These are phyloP conservation scores for Vigna nakashimae DNA, from an alignment of 306 rosid genomes.

Conservation along the genomic window DNA sequence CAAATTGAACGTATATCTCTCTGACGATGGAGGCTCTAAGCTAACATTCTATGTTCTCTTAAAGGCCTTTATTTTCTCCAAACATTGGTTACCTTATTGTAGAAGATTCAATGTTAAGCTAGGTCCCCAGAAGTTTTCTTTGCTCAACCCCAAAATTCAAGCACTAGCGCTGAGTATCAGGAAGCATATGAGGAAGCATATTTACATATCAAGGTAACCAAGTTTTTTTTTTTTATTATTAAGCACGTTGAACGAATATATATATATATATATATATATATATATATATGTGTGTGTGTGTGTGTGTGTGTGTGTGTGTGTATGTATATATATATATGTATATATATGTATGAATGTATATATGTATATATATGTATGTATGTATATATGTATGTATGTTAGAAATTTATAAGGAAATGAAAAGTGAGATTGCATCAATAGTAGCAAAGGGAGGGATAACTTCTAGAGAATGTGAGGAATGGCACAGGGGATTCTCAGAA, in stretches of 20 bases:
- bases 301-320: too few relatives aligned
- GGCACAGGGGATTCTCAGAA: slow-evolving; percentile 61
- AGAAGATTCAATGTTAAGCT: slow-evolving; percentile 58
- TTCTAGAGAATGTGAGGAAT: slow-evolving; percentile 52
- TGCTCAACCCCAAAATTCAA: slow-evolving; percentile 2
- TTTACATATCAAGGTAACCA: slow-evolving; percentile 53
- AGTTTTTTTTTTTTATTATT: neutral
- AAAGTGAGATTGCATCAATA: slow-evolving; percentile 52
- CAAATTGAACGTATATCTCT: slow-evolving; percentile 66
- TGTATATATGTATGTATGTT: neutral
- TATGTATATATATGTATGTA: rapidly evolving
- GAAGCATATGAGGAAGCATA: slow-evolving; percentile 47
- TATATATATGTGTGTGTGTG: too few relatives aligned
- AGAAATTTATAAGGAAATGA: slow-evolving; percentile 82
- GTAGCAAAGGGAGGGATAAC: slow-evolving; percentile 45
- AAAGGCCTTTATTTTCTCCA: slow-evolving; percentile 61
- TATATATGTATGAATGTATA: too few relatives aligned
- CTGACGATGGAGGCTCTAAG: slow-evolving; percentile 77
- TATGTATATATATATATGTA: too few relatives aligned
- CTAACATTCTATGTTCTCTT: slow-evolving; percentile 70
- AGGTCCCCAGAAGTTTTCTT: slow-evolving; percentile 69
- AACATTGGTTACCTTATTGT: slow-evolving; percentile 76
- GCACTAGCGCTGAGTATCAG: neutral
- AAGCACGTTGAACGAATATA: too few relatives aligned
- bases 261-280: neutral